These are phyloP conservation scores for Jatropha podagrica DNA, from an alignment of 441 rosid species.

Conservation along the genomic window DNA sequence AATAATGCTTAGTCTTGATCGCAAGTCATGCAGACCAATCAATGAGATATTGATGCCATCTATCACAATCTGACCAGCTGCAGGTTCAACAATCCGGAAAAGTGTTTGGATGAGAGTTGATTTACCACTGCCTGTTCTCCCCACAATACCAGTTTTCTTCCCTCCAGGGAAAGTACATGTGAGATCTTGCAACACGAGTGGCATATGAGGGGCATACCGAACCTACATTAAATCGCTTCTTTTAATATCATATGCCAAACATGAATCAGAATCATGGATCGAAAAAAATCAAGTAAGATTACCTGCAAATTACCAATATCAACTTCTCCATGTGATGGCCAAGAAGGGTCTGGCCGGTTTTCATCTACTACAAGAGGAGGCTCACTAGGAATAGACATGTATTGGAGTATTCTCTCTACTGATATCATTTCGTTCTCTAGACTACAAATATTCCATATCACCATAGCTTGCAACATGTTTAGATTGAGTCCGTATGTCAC, in stretches of 20 bases:
- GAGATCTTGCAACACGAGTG: background rate
- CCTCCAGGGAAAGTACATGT: background rate
- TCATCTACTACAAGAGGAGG: slow-evolving; percentile 76
- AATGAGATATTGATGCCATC: background rate
- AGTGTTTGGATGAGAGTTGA: background rate
- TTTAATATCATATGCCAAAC: background rate
- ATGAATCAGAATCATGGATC: background rate
- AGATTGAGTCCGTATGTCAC: slow-evolving; percentile 84
- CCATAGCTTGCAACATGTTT: slow-evolving; percentile 63
- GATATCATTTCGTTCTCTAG: slow-evolving; percentile 82
- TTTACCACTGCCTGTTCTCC: slow-evolving; percentile 4
- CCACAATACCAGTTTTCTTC: background rate
- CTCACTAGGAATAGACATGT: slow-evolving; percentile 64
- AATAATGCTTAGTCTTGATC: background rate
- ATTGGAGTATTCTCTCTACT: slow-evolving; percentile 89
- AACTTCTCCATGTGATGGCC: slow-evolving; percentile 74
- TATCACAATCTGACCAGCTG: background rate
- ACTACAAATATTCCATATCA: slow-evolving; percentile 60
- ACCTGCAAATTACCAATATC: slow-evolving; percentile 47
- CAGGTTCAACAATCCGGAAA: background rate
- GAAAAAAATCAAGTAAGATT: too few relatives aligned
- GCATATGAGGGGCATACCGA: background rate
- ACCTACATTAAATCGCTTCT: background rate
- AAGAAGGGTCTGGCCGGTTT: slow-evolving; percentile 47
- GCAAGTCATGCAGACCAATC: background rate